Evolutionary conservation across 495 filamentous ascomycete species (phyloP), one percentile per base, ranked within the genome.

Genomic region (Podospora sp.): DNA sequence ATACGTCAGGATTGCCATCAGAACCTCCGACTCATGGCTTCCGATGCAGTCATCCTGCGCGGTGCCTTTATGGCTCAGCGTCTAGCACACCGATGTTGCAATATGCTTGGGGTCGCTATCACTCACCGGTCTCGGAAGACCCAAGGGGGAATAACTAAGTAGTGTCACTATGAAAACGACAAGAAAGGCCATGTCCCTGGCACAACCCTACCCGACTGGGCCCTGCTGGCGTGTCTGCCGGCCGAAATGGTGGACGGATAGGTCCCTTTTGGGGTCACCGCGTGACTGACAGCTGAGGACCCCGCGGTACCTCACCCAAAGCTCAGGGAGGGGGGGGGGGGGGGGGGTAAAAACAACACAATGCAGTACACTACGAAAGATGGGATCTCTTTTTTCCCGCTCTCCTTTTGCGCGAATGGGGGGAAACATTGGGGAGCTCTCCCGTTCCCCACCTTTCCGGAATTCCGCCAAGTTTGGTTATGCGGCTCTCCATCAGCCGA

Each of bases 71-170:
- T 22, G 21, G 25, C 56, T 25, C 9, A 33, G 21, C 24, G 3
- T 11, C 14, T n/a, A 22, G 12, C 36, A 49, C 60, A 62, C 60
- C 60, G 60, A 62, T 50, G 60, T 62, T 62, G 60, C 60, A 50
- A 36, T 60, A 60, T 36, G 57, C 21, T 62, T 62, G 18, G 26
- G 22, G 52, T 22, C n/a, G 52, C 14, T 50, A 61, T 50, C 60
- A 62, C 35, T 49, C 18, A 62, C 60, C 60, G 60, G 60, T 62
- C 33, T 62, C 60, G 60, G 60, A 50, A 62, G 25, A 33, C 57
- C 57, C 29, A 33, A 14, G 12, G 18, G 29, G 57, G 57, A n/a
- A 60, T n/a, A 35, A 14, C 29, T 26, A 20, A 25, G 25, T 0
- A 18, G 57, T 6, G 26, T 26, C 25, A 21, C 12, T 20, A 21